Evolutionary conservation across 2,329 filamentous ascomycete species (phyloP).

Genomic region (Pezizomycotina sp.): DNA sequence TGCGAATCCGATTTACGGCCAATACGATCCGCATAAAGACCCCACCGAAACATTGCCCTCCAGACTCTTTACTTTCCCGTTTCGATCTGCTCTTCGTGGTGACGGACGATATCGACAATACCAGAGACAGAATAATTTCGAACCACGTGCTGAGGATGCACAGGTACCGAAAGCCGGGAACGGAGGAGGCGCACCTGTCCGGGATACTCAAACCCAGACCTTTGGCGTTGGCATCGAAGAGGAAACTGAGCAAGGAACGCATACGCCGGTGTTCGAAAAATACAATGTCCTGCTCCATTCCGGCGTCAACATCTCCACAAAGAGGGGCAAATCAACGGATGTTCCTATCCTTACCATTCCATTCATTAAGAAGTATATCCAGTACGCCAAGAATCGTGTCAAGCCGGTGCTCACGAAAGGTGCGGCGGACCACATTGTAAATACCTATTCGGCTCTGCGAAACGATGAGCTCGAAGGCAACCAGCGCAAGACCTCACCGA

Average conservation of each 20-base stretch:
- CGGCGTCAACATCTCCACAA: constrained; percentile 58
- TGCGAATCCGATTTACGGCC: constrained; percentile 92
- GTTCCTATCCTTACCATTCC: constrained; percentile 85
- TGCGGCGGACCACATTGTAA: constrained; percentile 77
- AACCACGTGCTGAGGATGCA: constrained; percentile 98
- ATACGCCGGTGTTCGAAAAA: constrained; percentile 87
- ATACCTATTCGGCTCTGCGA: constrained; percentile 77
- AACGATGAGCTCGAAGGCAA: constrained; percentile 95
- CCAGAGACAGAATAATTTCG: constrained; percentile 74
- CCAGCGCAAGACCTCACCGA: constrained; percentile 78
- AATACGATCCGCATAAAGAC: constrained; percentile 97
- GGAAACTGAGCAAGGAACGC: constrained; percentile 52
- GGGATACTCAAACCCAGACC: constrained; percentile 68
- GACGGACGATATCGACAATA: constrained; percentile 94
- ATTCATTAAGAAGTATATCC: constrained; percentile 99
- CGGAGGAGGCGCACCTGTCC: constrained; percentile 83
- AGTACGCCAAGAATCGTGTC: constrained; percentile 85
- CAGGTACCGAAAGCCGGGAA: constrained; percentile 77
- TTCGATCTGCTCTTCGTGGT: constrained; percentile 97
- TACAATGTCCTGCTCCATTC: constrained; percentile 92
- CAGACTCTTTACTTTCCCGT: constrained; percentile 90
- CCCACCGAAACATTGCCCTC: constrained; percentile 99
- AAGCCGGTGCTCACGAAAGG: constrained; percentile 83
- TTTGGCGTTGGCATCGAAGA: constrained; percentile 74
- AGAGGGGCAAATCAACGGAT: constrained; percentile 53